A percentile compares a stretch with the other conserved stretches of the same genome.
Evolutionary conservation across 2,329 filamentous ascomycete genomes (phyloP).

Genomic region (Xylariaceae sp.): DNA sequence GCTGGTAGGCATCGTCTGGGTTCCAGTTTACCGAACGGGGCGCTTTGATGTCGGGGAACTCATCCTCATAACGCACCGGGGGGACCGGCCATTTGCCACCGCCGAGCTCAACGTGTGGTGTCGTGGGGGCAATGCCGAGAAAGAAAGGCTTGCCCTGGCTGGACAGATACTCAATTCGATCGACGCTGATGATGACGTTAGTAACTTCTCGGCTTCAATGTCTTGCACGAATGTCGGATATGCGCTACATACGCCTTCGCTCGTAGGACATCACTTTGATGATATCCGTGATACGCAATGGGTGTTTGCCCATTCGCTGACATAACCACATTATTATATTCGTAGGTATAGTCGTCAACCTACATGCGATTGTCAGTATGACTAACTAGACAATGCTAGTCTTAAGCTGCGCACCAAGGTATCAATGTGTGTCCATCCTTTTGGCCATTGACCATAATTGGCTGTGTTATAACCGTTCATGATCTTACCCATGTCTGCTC

Average conservation of each 20-base stretch:
- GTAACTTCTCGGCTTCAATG: not conserved
- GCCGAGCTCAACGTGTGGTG: slow-evolving; percentile 22
- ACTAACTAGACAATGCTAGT: not conserved
- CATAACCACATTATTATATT: slow-evolving; percentile 24
- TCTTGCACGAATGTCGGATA: not conserved
- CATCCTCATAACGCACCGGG: slow-evolving; percentile 17
- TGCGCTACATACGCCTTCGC: slow-evolving; percentile 19
- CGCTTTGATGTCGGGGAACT: slow-evolving; percentile 13
- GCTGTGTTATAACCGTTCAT: slow-evolving; percentile 26
- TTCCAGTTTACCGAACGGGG: slow-evolving; percentile 22
- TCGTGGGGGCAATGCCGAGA: slow-evolving; percentile 18
- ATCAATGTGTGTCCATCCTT: slow-evolving; percentile 18
- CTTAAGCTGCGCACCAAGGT: not conserved
- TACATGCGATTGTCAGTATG: not conserved
- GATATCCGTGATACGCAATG: slow-evolving; percentile 24
- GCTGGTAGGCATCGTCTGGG: slow-evolving; percentile 16
- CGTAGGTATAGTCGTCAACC: slow-evolving; percentile 24
- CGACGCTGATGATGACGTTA: slow-evolving; percentile 17
- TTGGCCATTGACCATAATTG: slow-evolving; percentile 16
- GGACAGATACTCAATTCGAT: slow-evolving; percentile 24
- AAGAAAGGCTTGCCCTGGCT: slow-evolving; percentile 20
- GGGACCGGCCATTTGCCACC: slow-evolving; percentile 21
- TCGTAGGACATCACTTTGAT: slow-evolving; percentile 23
- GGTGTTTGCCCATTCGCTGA: slow-evolving; percentile 23
- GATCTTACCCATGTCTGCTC: slow-evolving; percentile 26